Evolutionary conservation across 768 basidiomycete genomes (phyloP).

Genomic region (Lentinus tigrinus): DNA sequence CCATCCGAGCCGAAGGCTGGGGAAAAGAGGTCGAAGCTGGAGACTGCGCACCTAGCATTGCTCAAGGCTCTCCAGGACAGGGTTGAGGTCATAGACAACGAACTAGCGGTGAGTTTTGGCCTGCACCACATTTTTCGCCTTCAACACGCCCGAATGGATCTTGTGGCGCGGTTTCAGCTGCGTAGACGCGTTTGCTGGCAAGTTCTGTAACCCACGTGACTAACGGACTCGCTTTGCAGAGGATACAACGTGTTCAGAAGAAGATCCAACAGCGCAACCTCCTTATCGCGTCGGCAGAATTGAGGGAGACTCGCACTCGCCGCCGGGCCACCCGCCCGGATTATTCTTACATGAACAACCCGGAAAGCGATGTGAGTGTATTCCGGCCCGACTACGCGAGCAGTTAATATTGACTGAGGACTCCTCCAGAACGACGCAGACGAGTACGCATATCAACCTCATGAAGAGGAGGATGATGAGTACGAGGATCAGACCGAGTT

Average conservation of each 20-base stretch:
- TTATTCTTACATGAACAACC: slow-evolving; percentile 73
- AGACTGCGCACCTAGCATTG: slow-evolving; percentile 60
- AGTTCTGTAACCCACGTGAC: slow-evolving; percentile 18
- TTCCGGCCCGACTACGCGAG: slow-evolving; percentile 7
- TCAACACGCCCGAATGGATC: background rate
- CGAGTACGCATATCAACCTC: slow-evolving; percentile 59
- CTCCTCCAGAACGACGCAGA: slow-evolving; percentile 54
- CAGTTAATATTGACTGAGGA: background rate
- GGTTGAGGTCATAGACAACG: slow-evolving; percentile 64
- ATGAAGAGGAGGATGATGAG: slow-evolving; percentile 67
- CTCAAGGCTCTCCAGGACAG: slow-evolving; percentile 63
- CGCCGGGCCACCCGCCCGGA: slow-evolving; percentile 71
- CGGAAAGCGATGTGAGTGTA: slow-evolving; percentile 62
- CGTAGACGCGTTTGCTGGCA: background rate
- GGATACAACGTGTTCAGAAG: slow-evolving; percentile 66
- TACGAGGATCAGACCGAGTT: slow-evolving; percentile 50
- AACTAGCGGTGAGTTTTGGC: slow-evolving; percentile 60
- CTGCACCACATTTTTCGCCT: background rate
- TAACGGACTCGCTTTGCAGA: slow-evolving; percentile 41
- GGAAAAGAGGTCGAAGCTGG: slow-evolving; percentile 55
- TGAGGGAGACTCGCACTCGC: slow-evolving; percentile 78
- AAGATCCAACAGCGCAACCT: slow-evolving; percentile 68
- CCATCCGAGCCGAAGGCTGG: slow-evolving; percentile 45
- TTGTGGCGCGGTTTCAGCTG: background rate
- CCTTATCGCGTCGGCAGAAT: slow-evolving; percentile 70